Conservation (phyloP, 148 eudicot genomes). For the Fagopyrum tataricum region DNA sequence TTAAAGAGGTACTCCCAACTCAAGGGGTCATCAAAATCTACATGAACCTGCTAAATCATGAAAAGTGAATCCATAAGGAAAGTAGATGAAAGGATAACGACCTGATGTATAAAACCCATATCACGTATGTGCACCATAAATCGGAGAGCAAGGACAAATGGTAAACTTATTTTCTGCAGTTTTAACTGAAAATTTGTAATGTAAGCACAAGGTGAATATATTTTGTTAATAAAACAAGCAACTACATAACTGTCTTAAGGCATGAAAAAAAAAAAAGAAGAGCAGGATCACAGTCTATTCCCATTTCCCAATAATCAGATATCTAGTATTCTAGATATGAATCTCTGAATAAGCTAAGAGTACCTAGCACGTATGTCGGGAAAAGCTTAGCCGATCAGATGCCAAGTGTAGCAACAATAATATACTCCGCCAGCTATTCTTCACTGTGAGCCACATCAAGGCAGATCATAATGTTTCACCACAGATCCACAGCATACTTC, state of each 20-base stretch:
- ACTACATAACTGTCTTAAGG: neutral
- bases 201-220: neutral
- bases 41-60: slow-evolving; percentile 55
- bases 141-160: neutral
- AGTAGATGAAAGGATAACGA: neutral
- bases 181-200: neutral
- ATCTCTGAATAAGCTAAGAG: no score
- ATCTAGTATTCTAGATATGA: no score
- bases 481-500: neutral
- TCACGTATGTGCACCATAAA: neutral
- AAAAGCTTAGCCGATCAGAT: no score
- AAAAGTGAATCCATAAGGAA: neutral
- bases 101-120: neutral
- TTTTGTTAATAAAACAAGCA: neutral
- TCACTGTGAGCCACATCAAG: no score
- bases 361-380: no score
- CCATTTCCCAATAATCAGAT: no score
- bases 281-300: no score
- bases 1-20: slow-evolving; percentile 99
- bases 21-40: slow-evolving; percentile 81
- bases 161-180: neutral
- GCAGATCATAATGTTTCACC: neutral
- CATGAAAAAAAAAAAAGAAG: neutral
- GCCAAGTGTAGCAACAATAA: no score
- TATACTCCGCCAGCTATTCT: no score